phyloP scores from a whole-genome alignment of 2,329 filamentous ascomycete species.

The Sphaerulina vaccinii region DNA sequence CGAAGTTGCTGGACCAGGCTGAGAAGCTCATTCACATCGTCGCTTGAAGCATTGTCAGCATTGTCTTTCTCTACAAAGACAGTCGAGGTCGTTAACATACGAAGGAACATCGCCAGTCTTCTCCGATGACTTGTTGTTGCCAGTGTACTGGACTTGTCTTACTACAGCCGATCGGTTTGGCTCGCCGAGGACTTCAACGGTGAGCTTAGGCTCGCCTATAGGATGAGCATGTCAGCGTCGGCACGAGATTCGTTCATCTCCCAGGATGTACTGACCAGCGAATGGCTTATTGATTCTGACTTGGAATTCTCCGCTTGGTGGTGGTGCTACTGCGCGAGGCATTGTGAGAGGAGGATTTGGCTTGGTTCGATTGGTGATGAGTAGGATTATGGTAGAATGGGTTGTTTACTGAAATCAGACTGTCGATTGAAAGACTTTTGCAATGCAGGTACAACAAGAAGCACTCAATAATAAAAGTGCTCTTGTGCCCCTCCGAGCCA shows the following conservation, averaged over 20 bases:
- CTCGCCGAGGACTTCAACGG: conserved; percentile 44
- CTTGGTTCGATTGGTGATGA: not conserved
- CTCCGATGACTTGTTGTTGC: conserved; percentile 36
- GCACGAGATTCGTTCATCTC: not conserved
- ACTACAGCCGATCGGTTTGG: conserved; percentile 42
- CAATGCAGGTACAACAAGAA: not conserved
- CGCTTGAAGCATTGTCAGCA: conserved; percentile 28
- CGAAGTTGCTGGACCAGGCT: conserved; percentile 40
- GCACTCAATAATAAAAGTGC: not conserved
- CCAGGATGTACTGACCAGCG: conserved; percentile 26
- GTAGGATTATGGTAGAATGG: not conserved
- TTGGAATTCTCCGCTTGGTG: conserved; percentile 39
- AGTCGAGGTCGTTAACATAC: conserved; percentile 21
- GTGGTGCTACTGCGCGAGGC: conserved; percentile 39
- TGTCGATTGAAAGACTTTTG: too few relatives aligned
- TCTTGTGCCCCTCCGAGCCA: conserved; percentile 13
- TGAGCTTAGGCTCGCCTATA: conserved; percentile 35
- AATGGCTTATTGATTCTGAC: conserved; percentile 38
- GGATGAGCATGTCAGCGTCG: conserved; percentile 16
- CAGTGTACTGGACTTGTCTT: conserved; percentile 35
- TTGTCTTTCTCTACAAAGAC: not conserved
- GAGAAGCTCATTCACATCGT: conserved; percentile 45
- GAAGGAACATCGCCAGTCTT: conserved; percentile 42
- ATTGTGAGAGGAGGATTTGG: conserved; percentile 24
- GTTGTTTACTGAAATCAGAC: not conserved